These are phyloP conservation scores for Kuraishia ogatae DNA, from an alignment of 805 yeast genomes.

Conservation along the genomic window DNA sequence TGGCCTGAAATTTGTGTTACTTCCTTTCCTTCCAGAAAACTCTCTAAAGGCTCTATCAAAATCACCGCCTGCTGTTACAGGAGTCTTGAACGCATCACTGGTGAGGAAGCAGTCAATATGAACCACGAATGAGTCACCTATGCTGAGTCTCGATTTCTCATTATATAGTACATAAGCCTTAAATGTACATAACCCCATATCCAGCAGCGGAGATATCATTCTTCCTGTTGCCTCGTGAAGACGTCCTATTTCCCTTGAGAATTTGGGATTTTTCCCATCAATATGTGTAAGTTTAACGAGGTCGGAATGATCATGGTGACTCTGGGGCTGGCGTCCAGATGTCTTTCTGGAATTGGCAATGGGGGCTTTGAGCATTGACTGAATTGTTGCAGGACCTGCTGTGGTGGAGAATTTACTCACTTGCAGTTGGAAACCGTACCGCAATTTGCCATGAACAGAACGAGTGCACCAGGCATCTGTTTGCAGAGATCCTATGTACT, in stretches of 20 bases:
- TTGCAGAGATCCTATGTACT: slow-evolving; percentile 50
- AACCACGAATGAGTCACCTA: slow-evolving; percentile 70
- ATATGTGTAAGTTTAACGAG: slow-evolving; percentile 16
- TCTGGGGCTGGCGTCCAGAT: slow-evolving; percentile 8
- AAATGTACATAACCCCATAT: slow-evolving; percentile 42
- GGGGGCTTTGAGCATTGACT: slow-evolving; percentile 4
- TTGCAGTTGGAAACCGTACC: slow-evolving; percentile 33
- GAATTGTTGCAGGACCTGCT: slow-evolving; percentile 11
- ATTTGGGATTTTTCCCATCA: slow-evolving; percentile 8
- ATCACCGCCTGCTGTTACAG: background rate
- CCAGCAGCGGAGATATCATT: slow-evolving; percentile 57
- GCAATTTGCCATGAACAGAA: slow-evolving; percentile 40
- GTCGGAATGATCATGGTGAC: slow-evolving; percentile 11
- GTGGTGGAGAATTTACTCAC: slow-evolving; percentile 26
- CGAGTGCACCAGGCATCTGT: slow-evolving; percentile 68
- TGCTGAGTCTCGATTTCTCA: slow-evolving; percentile 42
- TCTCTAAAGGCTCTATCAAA: slow-evolving; percentile 4
- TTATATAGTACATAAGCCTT: slow-evolving; percentile 51
- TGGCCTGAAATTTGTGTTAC: slow-evolving; percentile 15
- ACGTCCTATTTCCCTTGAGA: slow-evolving; percentile 64
- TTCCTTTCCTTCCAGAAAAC: slow-evolving; percentile 6
- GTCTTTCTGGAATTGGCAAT: background rate
- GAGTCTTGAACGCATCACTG: slow-evolving; percentile 34
- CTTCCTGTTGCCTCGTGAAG: slow-evolving; percentile 62
- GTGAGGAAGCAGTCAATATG: slow-evolving; percentile 60